Conservation (phyloP, 116 monocot genomes). For the Trichopus zeylanicus region DNA sequence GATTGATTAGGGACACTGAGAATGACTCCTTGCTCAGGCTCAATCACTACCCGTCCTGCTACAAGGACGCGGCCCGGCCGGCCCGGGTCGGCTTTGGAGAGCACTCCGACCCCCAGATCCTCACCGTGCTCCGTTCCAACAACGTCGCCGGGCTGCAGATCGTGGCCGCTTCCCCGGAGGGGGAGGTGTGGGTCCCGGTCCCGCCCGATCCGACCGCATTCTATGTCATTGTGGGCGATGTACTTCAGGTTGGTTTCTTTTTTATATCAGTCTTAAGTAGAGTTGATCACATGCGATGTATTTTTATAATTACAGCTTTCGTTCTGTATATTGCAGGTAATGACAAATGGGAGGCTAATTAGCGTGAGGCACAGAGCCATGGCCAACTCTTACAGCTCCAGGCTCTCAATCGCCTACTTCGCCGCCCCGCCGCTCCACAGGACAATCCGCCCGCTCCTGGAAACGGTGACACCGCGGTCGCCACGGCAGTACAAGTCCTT, state of each 20-base stretch:
- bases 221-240: slow-evolving; percentile 68
- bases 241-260: slow-evolving; percentile 47
- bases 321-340: slow-evolving; percentile 15
- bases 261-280: background rate
- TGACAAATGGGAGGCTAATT: slow-evolving; percentile 67
- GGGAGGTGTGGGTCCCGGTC: slow-evolving; percentile 48
- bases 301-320: background rate
- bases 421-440: slow-evolving; percentile 32
- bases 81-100: slow-evolving; percentile 70
- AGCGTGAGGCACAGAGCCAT: slow-evolving; percentile 69
- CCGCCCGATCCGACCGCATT: slow-evolving; percentile 52
- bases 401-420: slow-evolving; percentile 51
- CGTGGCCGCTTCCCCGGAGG: background rate
- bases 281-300: background rate
- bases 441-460: slow-evolving; percentile 33
- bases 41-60: slow-evolving; percentile 63
- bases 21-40: slow-evolving; percentile 74
- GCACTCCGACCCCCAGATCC: slow-evolving; percentile 86
- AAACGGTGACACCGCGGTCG: slow-evolving; percentile 16
- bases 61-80: background rate
- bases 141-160: slow-evolving; percentile 69
- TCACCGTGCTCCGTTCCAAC: slow-evolving; percentile 74
- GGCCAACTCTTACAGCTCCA: slow-evolving; percentile 27
- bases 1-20: slow-evolving; percentile 40
- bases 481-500: slow-evolving; percentile 35